These are phyloP conservation scores for Arthrobotrys sinensis DNA, from an alignment of 2,329 filamentous ascomycete genomes.

Conservation along the genomic window DNA sequence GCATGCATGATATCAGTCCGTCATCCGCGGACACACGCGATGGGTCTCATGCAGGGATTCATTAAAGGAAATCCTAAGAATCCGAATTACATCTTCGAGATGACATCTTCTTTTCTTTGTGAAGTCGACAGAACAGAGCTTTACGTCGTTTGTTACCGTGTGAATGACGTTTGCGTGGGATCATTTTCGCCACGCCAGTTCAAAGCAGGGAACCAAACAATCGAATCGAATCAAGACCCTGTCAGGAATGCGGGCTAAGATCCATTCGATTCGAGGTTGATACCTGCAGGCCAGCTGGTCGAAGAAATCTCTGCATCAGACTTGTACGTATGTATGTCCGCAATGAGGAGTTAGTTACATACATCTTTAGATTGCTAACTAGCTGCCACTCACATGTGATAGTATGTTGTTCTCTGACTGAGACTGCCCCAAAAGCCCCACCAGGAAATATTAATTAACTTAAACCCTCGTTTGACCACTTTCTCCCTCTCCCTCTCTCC, in stretches of 20 bases:
- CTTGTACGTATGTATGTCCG: neutral
- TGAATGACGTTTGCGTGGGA: slow-evolving; percentile 58
- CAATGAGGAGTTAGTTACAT: slow-evolving; percentile 35
- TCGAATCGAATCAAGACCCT: slow-evolving; percentile 23
- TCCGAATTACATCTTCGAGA: slow-evolving; percentile 11
- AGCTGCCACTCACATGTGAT: slow-evolving; percentile 4
- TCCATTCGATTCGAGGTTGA: slow-evolving; percentile 34
- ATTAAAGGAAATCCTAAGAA: neutral
- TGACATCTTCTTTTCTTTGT: too few species aligned
- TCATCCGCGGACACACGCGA: slow-evolving; percentile 18
- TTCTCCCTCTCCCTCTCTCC: slow-evolving; percentile 14
- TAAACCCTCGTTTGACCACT: slow-evolving; percentile 35
- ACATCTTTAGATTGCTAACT: too few species aligned
- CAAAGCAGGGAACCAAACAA: slow-evolving; percentile 26
- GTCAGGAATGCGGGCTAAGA: slow-evolving; percentile 51
- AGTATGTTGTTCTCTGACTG: neutral
- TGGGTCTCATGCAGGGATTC: neutral
- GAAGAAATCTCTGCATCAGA: slow-evolving; percentile 34
- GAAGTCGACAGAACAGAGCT: slow-evolving; percentile 10
- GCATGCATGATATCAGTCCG: slow-evolving; percentile 24
- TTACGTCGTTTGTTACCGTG: neutral
- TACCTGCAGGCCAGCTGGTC: slow-evolving; percentile 55
- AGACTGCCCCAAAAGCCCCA: slow-evolving; percentile 5
- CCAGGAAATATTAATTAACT: slow-evolving; percentile 27
- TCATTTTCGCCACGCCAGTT: slow-evolving; percentile 50